Base-by-base conservation (phyloP, 352 stramenopile genomes). In the Globisporangium orthogonon region DNA sequence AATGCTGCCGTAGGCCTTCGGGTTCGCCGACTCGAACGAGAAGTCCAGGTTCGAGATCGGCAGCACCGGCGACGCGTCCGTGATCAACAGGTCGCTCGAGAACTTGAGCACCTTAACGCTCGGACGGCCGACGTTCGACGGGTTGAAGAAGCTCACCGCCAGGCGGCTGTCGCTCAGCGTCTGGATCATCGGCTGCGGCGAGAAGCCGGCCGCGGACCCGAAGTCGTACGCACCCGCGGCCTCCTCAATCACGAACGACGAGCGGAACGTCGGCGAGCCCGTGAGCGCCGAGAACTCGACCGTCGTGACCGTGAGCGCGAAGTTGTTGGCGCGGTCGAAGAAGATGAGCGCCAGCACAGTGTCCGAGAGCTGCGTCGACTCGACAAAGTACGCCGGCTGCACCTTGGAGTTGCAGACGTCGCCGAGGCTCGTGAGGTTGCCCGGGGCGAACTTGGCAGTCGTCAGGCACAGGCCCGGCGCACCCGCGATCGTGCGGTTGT, bases 91-190 rank as follows among this genome's bases (percentile, higher is more conserved):
- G 52, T 89, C 78, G 46, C 72, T 69, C 29, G 73, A 63, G 70
- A 74, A 86, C 69, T 84, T 74, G 58, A 92, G 61, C 43, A 92
- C 70, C 69, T 87, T 84, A 65, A 89, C 68, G 60, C 77, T 90
- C 14, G 82, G 82, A 58, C 85, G 87, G 63, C 76, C 82, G 15
- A 59, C 62, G 70, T 86, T 86, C 44, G 76, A 76, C 17, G 82
- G 78, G 76, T 92, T 92, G 18, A 92, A 46, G 74, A 92, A 92
- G 11, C 74, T 66, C 23, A 92, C 60, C 1, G 76, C 75, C 44
- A 92, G 52, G 55, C 70, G 74, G 70, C 76, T 70, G 70, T 83
- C 64, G 57, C 59, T 57, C 31, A 92, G 60, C 50, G 69, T 57
- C 46, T 74, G 74, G 39, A 92, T 51, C n/a, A 66, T 70, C 11